A percentile compares a stretch with the other conserved stretches of the same genome.
Evolutionary conservation across 2,329 filamentous ascomycete genomes (phyloP).

Genomic region (Sporothrix pallida): DNA sequence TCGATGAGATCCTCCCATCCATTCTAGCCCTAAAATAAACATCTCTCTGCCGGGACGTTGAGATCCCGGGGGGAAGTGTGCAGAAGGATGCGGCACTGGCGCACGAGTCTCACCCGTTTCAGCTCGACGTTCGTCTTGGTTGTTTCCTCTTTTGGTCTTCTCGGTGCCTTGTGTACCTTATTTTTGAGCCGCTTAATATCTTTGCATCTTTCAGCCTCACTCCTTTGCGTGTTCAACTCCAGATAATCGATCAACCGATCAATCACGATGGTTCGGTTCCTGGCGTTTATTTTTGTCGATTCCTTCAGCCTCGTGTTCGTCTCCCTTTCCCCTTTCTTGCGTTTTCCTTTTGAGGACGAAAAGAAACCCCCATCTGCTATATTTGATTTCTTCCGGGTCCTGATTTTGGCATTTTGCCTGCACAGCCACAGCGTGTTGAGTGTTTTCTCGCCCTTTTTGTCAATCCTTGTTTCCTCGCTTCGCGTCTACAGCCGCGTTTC

Average conservation of each 20-base stretch:
- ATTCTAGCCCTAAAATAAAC: slow-evolving; percentile 9
- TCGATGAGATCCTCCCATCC: not conserved
- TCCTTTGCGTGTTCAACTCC: not conserved
- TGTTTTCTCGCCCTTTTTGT: not conserved
- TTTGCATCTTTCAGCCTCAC: slow-evolving; percentile 17
- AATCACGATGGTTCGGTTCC: not conserved
- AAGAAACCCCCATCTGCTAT: not conserved
- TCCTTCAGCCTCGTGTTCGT: slow-evolving; percentile 16
- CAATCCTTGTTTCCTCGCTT: not conserved
- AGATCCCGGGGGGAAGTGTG: not conserved
- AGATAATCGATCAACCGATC: no score
- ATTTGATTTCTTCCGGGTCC: not conserved
- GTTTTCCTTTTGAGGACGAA: not conserved
- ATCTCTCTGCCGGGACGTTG: slow-evolving; percentile 7
- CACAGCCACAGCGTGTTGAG: slow-evolving; percentile 9
- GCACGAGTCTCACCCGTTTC: slow-evolving; percentile 2
- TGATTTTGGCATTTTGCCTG: not conserved
- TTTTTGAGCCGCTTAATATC: not conserved
- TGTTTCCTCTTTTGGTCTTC: no score
- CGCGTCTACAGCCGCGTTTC: slow-evolving; percentile 8
- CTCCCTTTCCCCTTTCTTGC: not conserved
- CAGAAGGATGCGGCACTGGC: slow-evolving; percentile 12
- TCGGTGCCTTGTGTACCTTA: no score
- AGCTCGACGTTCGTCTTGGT: not conserved
- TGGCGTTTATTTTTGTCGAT: slow-evolving; percentile 16